These are phyloP conservation scores for Plasmodium vivax DNA, from an alignment of 169 alveolate species.

Conservation along the genomic window DNA sequence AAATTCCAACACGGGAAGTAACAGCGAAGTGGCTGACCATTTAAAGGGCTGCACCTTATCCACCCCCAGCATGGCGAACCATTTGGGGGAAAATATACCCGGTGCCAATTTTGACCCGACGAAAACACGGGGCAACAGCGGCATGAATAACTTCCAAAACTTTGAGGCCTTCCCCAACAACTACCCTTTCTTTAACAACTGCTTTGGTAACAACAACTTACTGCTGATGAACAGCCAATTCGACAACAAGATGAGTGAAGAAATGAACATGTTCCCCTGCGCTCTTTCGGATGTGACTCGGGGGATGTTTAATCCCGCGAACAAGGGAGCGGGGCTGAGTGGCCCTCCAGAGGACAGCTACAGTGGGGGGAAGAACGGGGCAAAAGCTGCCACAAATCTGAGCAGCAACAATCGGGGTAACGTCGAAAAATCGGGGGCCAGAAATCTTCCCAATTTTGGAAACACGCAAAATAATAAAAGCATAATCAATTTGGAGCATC, in stretches of 20 bases:
- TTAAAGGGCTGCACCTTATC: not conserved
- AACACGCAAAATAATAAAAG: not conserved
- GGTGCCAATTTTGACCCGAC: not conserved
- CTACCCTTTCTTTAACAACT: not conserved
- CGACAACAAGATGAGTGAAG: not conserved
- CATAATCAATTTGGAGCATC: not conserved
- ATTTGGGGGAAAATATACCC: not conserved
- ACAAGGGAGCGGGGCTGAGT: not conserved
- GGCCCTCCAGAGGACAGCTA: not conserved
- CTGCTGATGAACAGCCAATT: not conserved
- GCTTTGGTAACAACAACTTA: not conserved
- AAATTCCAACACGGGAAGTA: not conserved
- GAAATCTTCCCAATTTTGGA: not conserved
- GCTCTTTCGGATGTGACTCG: not conserved
- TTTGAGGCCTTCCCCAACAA: not conserved
- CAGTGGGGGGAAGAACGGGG: not conserved
- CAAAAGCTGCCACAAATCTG: not conserved
- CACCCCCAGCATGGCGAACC: not conserved
- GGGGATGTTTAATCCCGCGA: not conserved
- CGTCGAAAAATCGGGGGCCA: not conserved
- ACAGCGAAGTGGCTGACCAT: not conserved
- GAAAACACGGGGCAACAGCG: not conserved
- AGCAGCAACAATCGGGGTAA: not conserved
- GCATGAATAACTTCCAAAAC: not conserved
- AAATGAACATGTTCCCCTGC: conserved; percentile 1